A percentile compares a stretch with the other conserved stretches of the same genome.
These are phyloP conservation scores for Fallopia convolvulus DNA, from an alignment of 148 eudicot genomes.

Conservation along the genomic window DNA sequence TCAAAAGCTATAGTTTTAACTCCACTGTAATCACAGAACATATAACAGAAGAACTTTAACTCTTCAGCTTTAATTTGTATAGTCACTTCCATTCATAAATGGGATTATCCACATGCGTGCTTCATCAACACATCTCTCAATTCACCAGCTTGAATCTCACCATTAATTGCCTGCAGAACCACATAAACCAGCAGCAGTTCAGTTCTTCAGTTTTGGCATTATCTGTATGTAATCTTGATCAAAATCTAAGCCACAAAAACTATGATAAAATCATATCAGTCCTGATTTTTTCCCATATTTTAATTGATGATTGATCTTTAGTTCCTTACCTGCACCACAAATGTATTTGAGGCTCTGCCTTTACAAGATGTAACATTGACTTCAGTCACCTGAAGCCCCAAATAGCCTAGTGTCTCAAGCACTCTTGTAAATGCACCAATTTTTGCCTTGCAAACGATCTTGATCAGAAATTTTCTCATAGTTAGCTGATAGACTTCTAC, in stretches of 20 bases:
- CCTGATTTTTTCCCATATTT: not conserved
- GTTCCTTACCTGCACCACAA: conserved; percentile 39
- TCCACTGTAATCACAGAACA: not conserved
- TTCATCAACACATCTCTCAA: conserved; percentile 2
- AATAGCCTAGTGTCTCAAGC: conserved; percentile 39
- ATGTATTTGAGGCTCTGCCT: conserved; percentile 31
- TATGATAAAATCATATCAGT: not conserved
- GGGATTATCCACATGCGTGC: conserved; percentile 1
- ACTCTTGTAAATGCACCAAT: conserved; percentile 45
- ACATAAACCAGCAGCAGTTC: not conserved
- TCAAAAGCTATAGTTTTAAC: not conserved
- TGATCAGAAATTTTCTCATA: conserved; percentile 41
- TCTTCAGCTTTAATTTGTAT: not conserved
- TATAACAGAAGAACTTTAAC: not conserved
- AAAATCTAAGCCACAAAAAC: not conserved
- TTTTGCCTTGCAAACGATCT: conserved; percentile 26
- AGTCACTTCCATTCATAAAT: not conserved
- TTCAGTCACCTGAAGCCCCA: conserved; percentile 47
- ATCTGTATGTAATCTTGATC: not conserved
- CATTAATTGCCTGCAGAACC: not conserved
- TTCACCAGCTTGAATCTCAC: conserved; percentile 10
- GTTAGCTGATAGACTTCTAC: conserved; percentile 57
- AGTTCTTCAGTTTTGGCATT: not conserved
- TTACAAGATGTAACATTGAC: conserved; percentile 43
- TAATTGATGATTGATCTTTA: not conserved